A percentile compares a stretch with the other conserved stretches of the same genome.
phyloP scores from a whole-genome alignment of 2,329 filamentous ascomycete genomes.

The Penicillium sp. region DNA sequence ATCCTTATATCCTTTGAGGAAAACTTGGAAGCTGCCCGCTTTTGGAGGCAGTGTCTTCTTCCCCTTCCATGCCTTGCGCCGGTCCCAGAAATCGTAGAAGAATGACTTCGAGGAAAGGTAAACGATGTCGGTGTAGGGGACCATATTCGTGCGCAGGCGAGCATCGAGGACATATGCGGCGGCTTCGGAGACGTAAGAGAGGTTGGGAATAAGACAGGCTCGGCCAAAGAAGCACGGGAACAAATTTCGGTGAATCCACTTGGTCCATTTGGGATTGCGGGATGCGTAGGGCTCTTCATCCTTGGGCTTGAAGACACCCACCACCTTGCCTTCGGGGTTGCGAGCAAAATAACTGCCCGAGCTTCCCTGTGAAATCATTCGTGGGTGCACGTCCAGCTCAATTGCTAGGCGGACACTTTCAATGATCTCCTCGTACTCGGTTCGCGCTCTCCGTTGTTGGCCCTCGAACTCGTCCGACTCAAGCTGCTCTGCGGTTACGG shows the following conservation, averaged over 20 bases:
- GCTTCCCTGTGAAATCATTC: constrained; percentile 94
- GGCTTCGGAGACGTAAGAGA: constrained; percentile 96
- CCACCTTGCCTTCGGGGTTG: constrained; percentile 86
- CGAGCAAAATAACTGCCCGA: constrained; percentile 97
- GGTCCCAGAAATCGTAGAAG: constrained; percentile 97
- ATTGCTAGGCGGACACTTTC: constrained; percentile 90
- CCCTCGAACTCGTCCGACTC: constrained; percentile 60
- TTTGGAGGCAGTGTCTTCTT: constrained; percentile 85
- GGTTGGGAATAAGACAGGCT: constrained; percentile 92
- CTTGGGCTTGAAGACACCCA: constrained; percentile 98
- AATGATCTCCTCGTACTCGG: constrained; percentile 82
- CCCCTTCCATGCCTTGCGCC: constrained; percentile 81
- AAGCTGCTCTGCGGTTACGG: constrained; percentile 72
- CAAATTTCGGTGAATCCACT: constrained; percentile 97
- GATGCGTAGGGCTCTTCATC: constrained; percentile 98
- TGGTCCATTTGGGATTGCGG: constrained; percentile 98
- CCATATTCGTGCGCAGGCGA: constrained; percentile 84
- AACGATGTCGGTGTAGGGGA: constrained; percentile 95
- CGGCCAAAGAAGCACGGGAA: constrained; percentile 97
- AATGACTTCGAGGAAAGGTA: constrained; percentile 94
- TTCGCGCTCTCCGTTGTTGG: constrained; percentile 63
- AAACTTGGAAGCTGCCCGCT: constrained; percentile 94
- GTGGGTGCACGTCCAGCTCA: constrained; percentile 84
- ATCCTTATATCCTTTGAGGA: constrained; percentile 94
- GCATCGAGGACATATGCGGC: constrained; percentile 93